Evolutionary conservation across 2,329 filamentous ascomycete genomes (phyloP), one percentile per base, ranked within the genome.

Genomic region (Zymoseptoria tritici): DNA sequence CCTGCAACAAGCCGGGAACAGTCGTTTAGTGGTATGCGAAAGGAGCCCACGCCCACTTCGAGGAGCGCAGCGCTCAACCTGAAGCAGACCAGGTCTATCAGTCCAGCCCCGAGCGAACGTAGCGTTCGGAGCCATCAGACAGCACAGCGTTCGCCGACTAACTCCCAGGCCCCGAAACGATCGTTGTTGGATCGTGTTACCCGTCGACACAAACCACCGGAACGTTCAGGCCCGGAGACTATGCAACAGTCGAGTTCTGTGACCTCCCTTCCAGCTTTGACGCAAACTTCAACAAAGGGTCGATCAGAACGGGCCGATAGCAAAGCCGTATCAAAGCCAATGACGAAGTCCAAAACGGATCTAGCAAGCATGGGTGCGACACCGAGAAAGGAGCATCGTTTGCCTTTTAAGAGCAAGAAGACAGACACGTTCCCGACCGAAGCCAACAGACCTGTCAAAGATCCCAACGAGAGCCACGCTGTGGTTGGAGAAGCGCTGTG

Each of bases 1-100:
- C 89, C 90, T n/a, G 81, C 84, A 11, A 81, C 85, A 58, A 92
- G 88, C 72, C 83, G 89, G 68, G 90, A 96, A 71, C 88, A 93
- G 61, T 86, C 88, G 16, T 76, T 81, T 21, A 76, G 78, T 67
- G 83, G 78, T 67, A 71, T 79, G 26, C 78, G 74, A 60, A 76
- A 76, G 26, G 85, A 82, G 71, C 50, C 50, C 61, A 80, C 80
- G 49, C 75, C 76, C 11, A 77, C 75, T 2, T 70, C 75, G 13
- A 72, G 78, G 62, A 74, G 72, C 60, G 80, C 80, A 16, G 78
- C 80, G 11, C 78, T 82, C 69, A 78, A 75, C 53, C 73, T 83
- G 42, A 75, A 80, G 72, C 58, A 62, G 31, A 82, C 77, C 66
- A 86, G 91, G 65, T 86, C 90, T 11, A 84, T 89, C 62, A 96